A percentile compares a stretch with the other conserved stretches of the same genome.
Conservation (phyloP, 1,284 basidiomycete species). For the Irpex sp. region DNA sequence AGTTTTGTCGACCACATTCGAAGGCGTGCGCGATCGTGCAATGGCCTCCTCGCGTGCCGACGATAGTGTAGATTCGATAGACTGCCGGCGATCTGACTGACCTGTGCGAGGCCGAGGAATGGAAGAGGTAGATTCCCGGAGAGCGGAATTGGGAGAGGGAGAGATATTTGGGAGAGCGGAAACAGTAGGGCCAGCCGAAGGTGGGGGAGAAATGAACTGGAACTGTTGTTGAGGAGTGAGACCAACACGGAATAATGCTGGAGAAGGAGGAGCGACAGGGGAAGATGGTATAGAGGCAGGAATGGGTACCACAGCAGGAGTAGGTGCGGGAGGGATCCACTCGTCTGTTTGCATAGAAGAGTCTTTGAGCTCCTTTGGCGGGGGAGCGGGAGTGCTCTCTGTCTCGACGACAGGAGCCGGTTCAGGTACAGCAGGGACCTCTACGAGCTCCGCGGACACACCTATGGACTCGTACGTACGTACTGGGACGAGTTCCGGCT, state of each 20-base stretch:
- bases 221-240: conserved; percentile 65
- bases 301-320: conserved; percentile 20
- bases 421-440: conserved; percentile 18
- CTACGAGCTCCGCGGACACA: conserved; percentile 29
- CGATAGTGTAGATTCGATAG: conserved; percentile 65
- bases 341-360: conserved; percentile 77
- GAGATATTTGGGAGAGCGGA: conserved; percentile 25
- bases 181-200: conserved; percentile 34
- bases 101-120: conserved; percentile 37
- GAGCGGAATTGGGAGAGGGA: conserved; percentile 38
- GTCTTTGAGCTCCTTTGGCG: conserved; percentile 59
- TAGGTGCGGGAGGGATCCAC: conserved; percentile 42
- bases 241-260: conserved; percentile 41
- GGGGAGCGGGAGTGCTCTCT: conserved; percentile 21
- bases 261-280: conserved; percentile 15
- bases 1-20: conserved; percentile 64
- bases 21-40: conserved; percentile 56
- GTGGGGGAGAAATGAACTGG: conserved; percentile 64
- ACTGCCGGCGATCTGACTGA: conserved; percentile 40
- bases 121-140: conserved; percentile 43
- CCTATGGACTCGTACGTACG: conserved; percentile 38
- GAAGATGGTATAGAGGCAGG: conserved; percentile 10
- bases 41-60: conserved; percentile 39
- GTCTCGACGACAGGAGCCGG: conserved; percentile 17
- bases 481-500: conserved; percentile 3